Base-by-base conservation (phyloP, 2,329 filamentous ascomycete species). In the Penicillium sp. region DNA sequence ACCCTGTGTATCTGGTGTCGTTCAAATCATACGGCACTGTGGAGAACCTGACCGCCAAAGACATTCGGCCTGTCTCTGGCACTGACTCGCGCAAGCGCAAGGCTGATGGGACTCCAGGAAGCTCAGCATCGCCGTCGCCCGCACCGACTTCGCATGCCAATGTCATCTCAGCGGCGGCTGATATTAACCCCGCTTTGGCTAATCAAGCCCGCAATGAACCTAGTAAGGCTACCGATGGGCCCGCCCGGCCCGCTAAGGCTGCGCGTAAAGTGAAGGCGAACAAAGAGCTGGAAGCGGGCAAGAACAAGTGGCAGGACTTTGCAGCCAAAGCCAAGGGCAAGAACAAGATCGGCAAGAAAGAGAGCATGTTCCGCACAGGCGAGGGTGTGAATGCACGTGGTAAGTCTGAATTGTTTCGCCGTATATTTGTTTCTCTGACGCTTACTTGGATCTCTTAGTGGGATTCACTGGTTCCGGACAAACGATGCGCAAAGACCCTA, bases 401-500 rank as follows among this genome's bases (percentile, higher is more conserved):
- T 96, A 79, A 45, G 60, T 59, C 44, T 61, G 44, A 14, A n/a
- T n/a, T 2, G 7, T 35, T 16, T 19, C 24, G 13, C 35, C 2
- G 14, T 16, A 16, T 13, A n/a, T 27, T 14, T 16, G 16, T 45
- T 39, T 19, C 9, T 27, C 19, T 47, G 14, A 29, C 19, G 21
- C 55, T 50, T 47, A 51, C 19, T 29, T 46, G 3, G 10, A n/a
- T 9, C 2, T 21, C 59, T 7, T 64, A 97, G 95, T 99, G 70
- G 95, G 95, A 33, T 97, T 99, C 71, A 96, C 91, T 9, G 95
- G 95, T 60, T 97, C 93, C 53, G 95, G 95, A 58, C 91, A 96
- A 76, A 84, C 89, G 64, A 98, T 98, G 95, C 90, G 92, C 67
- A 97, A 96, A 76, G 95, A 97, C 72, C 86, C 86, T 48, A 86